A percentile compares a stretch with the other conserved stretches of the same genome.
Conservation (phyloP, 306 rosid genomes). For the Carpinus viminea region DNA sequence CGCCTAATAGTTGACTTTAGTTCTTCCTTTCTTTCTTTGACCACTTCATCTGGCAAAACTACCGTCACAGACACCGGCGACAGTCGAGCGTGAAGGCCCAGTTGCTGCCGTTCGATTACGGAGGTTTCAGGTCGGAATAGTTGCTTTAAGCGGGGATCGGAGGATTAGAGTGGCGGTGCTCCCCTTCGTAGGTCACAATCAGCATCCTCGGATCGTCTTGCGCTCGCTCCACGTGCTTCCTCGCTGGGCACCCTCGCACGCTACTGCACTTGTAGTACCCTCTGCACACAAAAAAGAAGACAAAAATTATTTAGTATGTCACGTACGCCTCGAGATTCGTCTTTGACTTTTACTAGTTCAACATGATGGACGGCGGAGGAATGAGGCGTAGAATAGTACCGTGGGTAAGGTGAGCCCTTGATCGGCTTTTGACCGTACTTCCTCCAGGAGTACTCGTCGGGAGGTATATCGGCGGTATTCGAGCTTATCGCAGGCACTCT, state of each 20-base stretch:
- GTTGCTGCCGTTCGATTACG: not conserved
- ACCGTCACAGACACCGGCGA: not conserved
- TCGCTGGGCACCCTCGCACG: constrained; percentile 83
- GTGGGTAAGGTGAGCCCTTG: constrained; percentile 16
- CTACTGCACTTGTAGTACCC: constrained; percentile 89
- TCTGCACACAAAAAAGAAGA: constrained; percentile 30
- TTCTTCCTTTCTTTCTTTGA: not conserved
- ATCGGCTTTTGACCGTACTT: constrained; percentile 16
- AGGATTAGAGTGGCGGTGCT: constrained; percentile 55
- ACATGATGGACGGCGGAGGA: not conserved
- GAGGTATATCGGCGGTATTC: constrained; percentile 2
- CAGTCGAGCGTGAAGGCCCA: not conserved
- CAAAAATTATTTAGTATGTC: not conserved
- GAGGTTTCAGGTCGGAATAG: not conserved
- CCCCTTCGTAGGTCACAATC: constrained; percentile 86
- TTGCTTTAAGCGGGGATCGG: not conserved
- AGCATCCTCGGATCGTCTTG: constrained; percentile 80
- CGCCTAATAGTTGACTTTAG: not conserved
- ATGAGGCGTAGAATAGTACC: not conserved
- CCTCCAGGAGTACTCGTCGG: constrained; percentile 6
- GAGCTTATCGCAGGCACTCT: constrained; percentile 1
- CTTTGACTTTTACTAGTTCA: not conserved
- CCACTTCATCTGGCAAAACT: not conserved
- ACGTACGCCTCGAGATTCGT: not conserved
- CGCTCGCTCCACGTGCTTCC: constrained; percentile 92